Conservation (phyloP, 345 rosid genomes). For the thale cress (Arabidopsis thaliana) region DNA sequence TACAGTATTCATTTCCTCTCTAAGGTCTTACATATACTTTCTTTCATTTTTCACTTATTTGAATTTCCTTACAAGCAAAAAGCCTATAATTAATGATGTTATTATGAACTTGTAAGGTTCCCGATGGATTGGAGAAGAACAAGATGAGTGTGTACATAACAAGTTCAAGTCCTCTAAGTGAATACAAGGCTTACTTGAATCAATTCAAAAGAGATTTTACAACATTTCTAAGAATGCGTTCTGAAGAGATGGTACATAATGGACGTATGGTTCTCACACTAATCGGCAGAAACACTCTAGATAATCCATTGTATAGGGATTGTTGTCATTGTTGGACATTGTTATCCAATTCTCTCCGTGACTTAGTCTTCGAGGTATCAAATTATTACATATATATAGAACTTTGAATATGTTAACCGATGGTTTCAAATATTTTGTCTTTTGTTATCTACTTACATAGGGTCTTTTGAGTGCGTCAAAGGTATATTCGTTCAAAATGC, state of each 20-base stretch:
- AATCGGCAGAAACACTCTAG: not conserved
- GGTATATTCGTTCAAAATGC: constrained; percentile 48
- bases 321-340: not conserved
- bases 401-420: not conserved
- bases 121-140: not conserved
- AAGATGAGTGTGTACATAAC: not conserved
- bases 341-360: constrained; percentile 5
- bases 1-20: constrained; percentile 3
- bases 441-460: constrained; percentile 14
- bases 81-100: not conserved
- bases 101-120: not conserved
- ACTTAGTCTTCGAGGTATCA: constrained; percentile 49
- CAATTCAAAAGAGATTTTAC: not conserved
- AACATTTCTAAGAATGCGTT: not conserved
- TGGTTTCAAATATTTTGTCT: not conserved
- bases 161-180: not conserved
- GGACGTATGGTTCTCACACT: not conserved
- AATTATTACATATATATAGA: not conserved
- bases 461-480: constrained; percentile 45
- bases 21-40: not conserved
- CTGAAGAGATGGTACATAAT: not conserved
- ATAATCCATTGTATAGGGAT: not conserved
- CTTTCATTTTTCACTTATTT: not conserved
- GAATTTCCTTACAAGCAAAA: not conserved
- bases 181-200: constrained; percentile 1